Evolutionary conservation across 192 early-diverging fungal species (phyloP).

Genomic region (Coemansia reversa): DNA sequence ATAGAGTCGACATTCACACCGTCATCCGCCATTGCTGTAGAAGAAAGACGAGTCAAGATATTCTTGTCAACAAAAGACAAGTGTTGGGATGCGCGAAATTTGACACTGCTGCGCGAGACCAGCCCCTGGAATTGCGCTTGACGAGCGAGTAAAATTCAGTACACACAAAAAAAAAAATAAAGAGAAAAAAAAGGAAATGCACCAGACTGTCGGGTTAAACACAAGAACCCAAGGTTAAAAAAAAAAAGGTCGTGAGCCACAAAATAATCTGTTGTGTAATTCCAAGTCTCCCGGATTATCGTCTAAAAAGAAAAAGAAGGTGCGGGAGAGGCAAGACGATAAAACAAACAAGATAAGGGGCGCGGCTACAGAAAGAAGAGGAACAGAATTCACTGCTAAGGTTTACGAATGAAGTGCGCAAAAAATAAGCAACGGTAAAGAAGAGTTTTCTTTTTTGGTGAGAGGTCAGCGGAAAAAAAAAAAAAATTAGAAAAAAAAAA

Average conservation of each 20-base stretch:
- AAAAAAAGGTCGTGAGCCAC: not conserved
- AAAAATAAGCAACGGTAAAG: not conserved
- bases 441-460: not conserved
- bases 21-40: constrained; percentile 46
- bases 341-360: not conserved
- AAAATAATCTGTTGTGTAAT: not conserved
- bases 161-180: constrained; percentile 1
- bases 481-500: not conserved
- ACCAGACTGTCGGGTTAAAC: not conserved
- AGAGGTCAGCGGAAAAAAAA: not conserved
- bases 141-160: not conserved
- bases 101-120: constrained; percentile 1
- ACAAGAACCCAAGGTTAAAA: not conserved
- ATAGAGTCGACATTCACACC: constrained; percentile 52
- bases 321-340: not conserved
- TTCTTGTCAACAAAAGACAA: constrained; percentile 2
- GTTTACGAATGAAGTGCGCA: not conserved
- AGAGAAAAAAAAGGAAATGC: constrained; percentile 3
- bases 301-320: not conserved
- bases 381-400: not conserved
- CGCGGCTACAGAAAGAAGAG: not conserved
- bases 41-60: not conserved
- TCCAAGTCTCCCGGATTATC: constrained; percentile 4
- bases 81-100: constrained; percentile 2
- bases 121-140: constrained; percentile 2